These are phyloP conservation scores for Lanmaoa pseudosensibilis DNA, from an alignment of 768 basidiomycete genomes.

Conservation along the genomic window DNA sequence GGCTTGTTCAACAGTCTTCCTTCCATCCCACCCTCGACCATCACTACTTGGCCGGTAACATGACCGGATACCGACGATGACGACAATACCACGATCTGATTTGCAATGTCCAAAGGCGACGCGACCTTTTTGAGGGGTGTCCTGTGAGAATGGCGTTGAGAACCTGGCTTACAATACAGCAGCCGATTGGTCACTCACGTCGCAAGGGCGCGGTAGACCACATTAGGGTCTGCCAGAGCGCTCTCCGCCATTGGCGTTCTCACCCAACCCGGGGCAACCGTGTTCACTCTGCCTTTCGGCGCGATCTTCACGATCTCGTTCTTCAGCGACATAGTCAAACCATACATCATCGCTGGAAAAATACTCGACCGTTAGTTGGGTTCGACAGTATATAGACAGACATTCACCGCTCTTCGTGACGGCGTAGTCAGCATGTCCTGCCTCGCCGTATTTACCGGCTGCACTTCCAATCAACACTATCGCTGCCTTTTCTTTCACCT, in stretches of 20 bases:
- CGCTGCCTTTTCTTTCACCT: slow-evolving; percentile 53
- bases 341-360: slow-evolving; percentile 68
- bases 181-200: slow-evolving; percentile 46
- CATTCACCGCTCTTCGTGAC: slow-evolving; percentile 62
- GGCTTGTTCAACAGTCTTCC: slow-evolving; percentile 51
- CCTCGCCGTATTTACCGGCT: slow-evolving; percentile 73
- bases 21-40: slow-evolving; percentile 81
- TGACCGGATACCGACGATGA: slow-evolving; percentile 66
- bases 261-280: slow-evolving; percentile 69
- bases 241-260: slow-evolving; percentile 62
- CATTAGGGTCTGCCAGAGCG: slow-evolving; percentile 52
- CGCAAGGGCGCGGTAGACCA: slow-evolving; percentile 60
- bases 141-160: slow-evolving; percentile 34
- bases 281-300: slow-evolving; percentile 67
- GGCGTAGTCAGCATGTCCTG: slow-evolving; percentile 65
- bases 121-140: slow-evolving; percentile 72
- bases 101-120: slow-evolving; percentile 59
- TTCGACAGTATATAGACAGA: not conserved
- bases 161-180: not conserved
- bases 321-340: slow-evolving; percentile 64
- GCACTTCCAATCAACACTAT: slow-evolving; percentile 71
- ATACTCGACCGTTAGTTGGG: not conserved
- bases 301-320: slow-evolving; percentile 82
- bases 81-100: slow-evolving; percentile 60
- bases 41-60: slow-evolving; percentile 66